Percentiles rank a stretch among this genome's conserved stretches.
Evolutionary conservation across 805 yeast species (phyloP).

Genomic region (Pichia cephalocereana): DNA sequence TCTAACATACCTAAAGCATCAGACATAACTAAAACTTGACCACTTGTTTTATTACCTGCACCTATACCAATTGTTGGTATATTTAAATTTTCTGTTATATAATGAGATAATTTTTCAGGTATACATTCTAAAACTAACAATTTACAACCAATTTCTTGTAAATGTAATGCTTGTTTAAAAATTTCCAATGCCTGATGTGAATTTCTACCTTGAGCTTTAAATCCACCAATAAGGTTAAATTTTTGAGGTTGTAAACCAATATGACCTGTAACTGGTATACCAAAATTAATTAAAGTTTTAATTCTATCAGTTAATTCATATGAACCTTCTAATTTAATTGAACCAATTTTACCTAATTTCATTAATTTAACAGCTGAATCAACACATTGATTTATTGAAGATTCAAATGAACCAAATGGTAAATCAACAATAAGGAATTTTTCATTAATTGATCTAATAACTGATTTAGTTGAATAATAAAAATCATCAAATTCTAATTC

Average conservation of each 20-base stretch:
- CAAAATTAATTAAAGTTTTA: slow-evolving; percentile 46
- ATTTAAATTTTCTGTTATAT: slow-evolving; percentile 47
- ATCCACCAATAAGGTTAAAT: slow-evolving; percentile 73
- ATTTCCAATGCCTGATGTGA: slow-evolving; percentile 47
- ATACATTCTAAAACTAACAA: slow-evolving; percentile 75
- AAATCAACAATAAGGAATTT: slow-evolving; percentile 75
- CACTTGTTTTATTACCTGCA: slow-evolving; percentile 77
- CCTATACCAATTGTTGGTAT: slow-evolving; percentile 95
- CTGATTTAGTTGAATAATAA: slow-evolving; percentile 66
- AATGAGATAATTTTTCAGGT: slow-evolving; percentile 61
- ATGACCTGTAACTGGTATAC: slow-evolving; percentile 88
- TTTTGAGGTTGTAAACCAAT: slow-evolving; percentile 90
- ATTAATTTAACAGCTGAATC: slow-evolving; percentile 47
- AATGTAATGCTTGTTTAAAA: slow-evolving; percentile 54
- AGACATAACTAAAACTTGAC: slow-evolving; percentile 83
- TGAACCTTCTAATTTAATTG: slow-evolving; percentile 83
- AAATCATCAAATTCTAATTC: slow-evolving; percentile 74
- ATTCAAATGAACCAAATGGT: slow-evolving; percentile 83
- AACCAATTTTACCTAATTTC: slow-evolving; percentile 51
- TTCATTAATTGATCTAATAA: slow-evolving; percentile 54
- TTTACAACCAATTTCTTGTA: slow-evolving; percentile 73
- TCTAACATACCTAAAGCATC: slow-evolving; percentile 75
- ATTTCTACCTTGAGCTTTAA: slow-evolving; percentile 71
- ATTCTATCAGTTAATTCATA: slow-evolving; percentile 47
- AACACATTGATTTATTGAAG: slow-evolving; percentile 52